Evolutionary conservation across 2,329 filamentous ascomycete species (phyloP).

Genomic region (Keithomyces neogunnii): DNA sequence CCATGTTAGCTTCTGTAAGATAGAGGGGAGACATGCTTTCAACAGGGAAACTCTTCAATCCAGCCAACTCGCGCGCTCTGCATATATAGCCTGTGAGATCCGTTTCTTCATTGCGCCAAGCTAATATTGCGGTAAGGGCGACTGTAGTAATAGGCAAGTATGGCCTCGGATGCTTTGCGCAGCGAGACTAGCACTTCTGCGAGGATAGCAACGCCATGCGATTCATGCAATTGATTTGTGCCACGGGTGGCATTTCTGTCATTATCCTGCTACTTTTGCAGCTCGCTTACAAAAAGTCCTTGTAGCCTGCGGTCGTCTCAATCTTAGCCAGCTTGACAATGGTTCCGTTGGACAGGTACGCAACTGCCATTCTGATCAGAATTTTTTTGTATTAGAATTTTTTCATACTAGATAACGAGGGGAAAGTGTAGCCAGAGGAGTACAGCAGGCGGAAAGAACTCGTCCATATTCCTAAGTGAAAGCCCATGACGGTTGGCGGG

Average conservation of each 20-base stretch:
- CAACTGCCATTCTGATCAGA: background rate
- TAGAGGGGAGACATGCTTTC: background rate
- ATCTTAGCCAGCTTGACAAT: background rate
- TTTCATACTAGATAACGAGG: too few relatives aligned
- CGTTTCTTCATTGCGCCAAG: background rate
- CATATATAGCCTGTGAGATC: background rate
- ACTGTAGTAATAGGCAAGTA: background rate
- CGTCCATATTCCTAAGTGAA: background rate
- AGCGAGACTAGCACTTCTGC: background rate
- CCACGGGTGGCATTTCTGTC: background rate
- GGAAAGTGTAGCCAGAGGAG: too few relatives aligned
- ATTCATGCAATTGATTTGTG: background rate
- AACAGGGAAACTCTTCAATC: background rate
- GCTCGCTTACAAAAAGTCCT: background rate
- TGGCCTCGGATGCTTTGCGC: background rate
- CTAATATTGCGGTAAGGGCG: background rate
- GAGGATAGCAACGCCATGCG: background rate
- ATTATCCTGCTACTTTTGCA: background rate
- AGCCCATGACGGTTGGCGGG: background rate
- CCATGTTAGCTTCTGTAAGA: background rate
- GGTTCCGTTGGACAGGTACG: background rate
- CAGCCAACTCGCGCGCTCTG: background rate
- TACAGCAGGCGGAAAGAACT: background rate
- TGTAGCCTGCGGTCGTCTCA: background rate
- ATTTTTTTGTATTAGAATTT: background rate